phyloP scores from a whole-genome alignment of 2,329 filamentous ascomycete genomes.

The Raffaelea albimanens region DNA sequence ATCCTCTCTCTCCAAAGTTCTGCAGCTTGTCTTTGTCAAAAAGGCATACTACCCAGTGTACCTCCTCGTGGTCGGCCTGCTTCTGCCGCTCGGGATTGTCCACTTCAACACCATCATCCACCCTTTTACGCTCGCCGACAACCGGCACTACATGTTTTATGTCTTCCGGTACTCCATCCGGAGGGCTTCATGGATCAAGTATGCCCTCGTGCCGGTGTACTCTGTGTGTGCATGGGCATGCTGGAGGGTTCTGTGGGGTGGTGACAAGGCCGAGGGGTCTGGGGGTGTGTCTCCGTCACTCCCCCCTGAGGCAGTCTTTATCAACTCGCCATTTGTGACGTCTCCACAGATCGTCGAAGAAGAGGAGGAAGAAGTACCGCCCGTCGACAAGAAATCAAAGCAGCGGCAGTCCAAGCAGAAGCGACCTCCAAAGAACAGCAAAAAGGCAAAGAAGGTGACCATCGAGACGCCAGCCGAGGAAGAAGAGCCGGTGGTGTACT shows the following conservation, averaged over 20 bases:
- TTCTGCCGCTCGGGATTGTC: slow-evolving; percentile 40
- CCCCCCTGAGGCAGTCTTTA: not conserved
- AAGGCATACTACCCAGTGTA: slow-evolving; percentile 28
- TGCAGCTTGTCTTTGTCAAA: slow-evolving; percentile 18
- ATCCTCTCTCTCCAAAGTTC: not conserved
- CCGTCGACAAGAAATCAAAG: not conserved
- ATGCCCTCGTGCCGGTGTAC: slow-evolving; percentile 62
- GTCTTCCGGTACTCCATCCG: slow-evolving; percentile 78
- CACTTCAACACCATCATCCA: slow-evolving; percentile 87
- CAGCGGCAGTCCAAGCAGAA: not conserved
- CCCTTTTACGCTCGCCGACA: slow-evolving; percentile 92
- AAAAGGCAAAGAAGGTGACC: not conserved
- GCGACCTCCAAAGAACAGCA: not conserved
- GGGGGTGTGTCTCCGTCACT: slow-evolving; percentile 5
- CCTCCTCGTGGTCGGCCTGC: slow-evolving; percentile 21
- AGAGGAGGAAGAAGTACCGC: slow-evolving; percentile 1
- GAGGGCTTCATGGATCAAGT: slow-evolving; percentile 52
- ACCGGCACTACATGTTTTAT: slow-evolving; percentile 96
- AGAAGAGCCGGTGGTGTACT: no score
- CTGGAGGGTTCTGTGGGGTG: slow-evolving; percentile 48
- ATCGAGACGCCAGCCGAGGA: no score
- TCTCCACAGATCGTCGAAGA: not conserved
- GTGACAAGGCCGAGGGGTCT: not conserved
- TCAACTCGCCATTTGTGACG: slow-evolving; percentile 9
- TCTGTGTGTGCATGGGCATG: slow-evolving; percentile 58